Conservation (phyloP, 2,329 filamentous ascomycete species). For the Blastomyces parvus region DNA sequence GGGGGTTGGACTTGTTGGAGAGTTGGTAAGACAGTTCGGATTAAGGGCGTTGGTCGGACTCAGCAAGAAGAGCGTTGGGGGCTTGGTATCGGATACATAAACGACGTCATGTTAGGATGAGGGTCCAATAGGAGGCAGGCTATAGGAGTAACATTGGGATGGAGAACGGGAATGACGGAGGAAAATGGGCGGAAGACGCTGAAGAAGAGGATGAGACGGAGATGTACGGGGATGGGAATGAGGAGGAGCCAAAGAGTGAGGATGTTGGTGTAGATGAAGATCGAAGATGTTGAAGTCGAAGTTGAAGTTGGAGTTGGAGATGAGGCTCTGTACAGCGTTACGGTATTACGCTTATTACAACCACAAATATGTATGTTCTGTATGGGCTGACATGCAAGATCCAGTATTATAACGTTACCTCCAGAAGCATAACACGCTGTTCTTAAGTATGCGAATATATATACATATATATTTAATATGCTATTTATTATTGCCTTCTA, state of each 20-base stretch:
- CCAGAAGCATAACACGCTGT: too few species aligned
- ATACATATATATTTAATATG: neutral
- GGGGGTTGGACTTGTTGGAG: neutral
- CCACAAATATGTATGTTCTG: too few species aligned
- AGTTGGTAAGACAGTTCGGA: slow-evolving; percentile 2
- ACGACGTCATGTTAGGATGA: neutral
- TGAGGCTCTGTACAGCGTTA: neutral
- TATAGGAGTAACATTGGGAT: neutral
- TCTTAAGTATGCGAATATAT: neutral
- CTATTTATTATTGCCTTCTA: neutral
- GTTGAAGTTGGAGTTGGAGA: neutral
- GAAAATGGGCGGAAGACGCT: neutral
- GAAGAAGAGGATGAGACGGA: neutral
- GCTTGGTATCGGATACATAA: neutral
- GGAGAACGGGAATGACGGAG: neutral
- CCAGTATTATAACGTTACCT: too few species aligned
- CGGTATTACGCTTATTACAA: too few species aligned
- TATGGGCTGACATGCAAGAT: too few species aligned
- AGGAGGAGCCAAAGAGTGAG: neutral
- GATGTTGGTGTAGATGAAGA: neutral
- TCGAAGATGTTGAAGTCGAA: neutral
- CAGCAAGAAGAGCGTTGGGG: neutral
- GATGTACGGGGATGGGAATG: neutral
- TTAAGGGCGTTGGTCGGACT: neutral
- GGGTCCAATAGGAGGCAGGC: neutral